phyloP scores from a whole-genome alignment of 2,329 filamentous ascomycete species.

The Fusarium globosum region DNA sequence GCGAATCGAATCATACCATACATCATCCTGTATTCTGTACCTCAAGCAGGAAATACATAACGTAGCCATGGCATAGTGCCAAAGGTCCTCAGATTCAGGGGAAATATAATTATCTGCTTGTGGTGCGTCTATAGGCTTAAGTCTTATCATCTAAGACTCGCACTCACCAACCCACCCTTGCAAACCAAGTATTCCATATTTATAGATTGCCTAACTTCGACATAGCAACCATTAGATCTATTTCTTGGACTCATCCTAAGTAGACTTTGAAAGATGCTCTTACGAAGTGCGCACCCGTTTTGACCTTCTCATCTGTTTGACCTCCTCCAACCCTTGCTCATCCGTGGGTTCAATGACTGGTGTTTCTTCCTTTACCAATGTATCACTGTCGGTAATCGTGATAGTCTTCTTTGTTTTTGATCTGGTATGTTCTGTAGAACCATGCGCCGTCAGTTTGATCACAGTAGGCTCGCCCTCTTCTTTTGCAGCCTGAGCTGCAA shows the following conservation, averaged over 20 bases:
- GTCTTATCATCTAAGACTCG: not conserved
- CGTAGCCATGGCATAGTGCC: not conserved
- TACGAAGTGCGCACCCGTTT: slow-evolving; percentile 46
- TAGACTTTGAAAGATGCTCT: not conserved
- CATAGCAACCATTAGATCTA: not conserved
- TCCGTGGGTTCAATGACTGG: slow-evolving; percentile 25
- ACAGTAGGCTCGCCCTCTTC: slow-evolving; percentile 22
- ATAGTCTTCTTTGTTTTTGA: slow-evolving; percentile 43
- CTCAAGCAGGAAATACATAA: not conserved
- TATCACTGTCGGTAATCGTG: slow-evolving; percentile 28
- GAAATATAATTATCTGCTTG: not conserved
- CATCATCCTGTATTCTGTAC: not conserved
- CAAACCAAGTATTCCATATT: not conserved
- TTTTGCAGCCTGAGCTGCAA: slow-evolving; percentile 70
- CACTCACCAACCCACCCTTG: not conserved
- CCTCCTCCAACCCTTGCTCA: slow-evolving; percentile 16
- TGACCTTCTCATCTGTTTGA: slow-evolving; percentile 31
- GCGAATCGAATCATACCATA: not conserved
- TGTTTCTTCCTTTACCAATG: slow-evolving; percentile 31
- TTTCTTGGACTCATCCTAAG: not conserved
- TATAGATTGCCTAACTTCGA: not conserved
- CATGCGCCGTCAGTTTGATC: slow-evolving; percentile 27
- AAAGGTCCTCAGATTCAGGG: not conserved
- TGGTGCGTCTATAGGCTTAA: not conserved
- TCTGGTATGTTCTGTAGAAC: slow-evolving; percentile 19